phyloP scores from a whole-genome alignment of 441 rosid genomes.

The Geranium incanum region DNA sequence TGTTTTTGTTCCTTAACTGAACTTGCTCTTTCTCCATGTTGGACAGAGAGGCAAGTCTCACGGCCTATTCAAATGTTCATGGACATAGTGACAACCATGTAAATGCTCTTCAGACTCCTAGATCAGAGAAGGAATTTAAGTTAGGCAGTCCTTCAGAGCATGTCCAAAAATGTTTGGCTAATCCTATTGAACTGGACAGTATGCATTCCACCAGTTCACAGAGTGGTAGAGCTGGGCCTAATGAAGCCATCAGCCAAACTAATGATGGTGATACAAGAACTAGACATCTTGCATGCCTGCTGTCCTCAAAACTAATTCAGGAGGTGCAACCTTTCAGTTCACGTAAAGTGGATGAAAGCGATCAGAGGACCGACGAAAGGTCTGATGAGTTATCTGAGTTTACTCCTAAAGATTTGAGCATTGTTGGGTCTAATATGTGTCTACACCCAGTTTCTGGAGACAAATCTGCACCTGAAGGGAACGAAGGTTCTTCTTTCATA shows the following conservation, averaged over 20 bases:
- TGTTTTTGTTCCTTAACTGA: not conserved
- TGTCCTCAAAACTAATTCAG: not conserved
- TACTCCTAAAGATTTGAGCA: not conserved
- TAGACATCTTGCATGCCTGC: not conserved
- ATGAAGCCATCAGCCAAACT: not conserved
- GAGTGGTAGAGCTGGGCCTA: not conserved
- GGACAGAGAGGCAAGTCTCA: conserved; percentile 22
- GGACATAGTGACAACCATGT: conserved; percentile 5
- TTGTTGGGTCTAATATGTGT: not conserved
- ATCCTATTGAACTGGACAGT: conserved; percentile 17
- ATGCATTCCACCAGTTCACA: not conserved
- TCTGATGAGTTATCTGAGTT: not conserved
- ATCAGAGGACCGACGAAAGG: not conserved
- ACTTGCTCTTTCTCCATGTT: not conserved
- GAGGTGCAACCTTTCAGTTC: not conserved
- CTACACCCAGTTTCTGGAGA: not conserved
- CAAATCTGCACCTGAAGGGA: not conserved
- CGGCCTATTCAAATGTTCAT: conserved; percentile 14
- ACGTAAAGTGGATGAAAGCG: not conserved
- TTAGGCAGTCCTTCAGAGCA: conserved; percentile 18
- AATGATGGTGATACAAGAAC: conserved; percentile 1
- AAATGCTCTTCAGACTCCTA: conserved; percentile 8
- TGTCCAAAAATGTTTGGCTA: conserved; percentile 24
- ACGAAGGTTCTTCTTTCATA: not conserved
- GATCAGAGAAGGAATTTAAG: conserved; percentile 18